Conservation (phyloP, 129 eudicot genomes). For the Glebionis coronaria region DNA sequence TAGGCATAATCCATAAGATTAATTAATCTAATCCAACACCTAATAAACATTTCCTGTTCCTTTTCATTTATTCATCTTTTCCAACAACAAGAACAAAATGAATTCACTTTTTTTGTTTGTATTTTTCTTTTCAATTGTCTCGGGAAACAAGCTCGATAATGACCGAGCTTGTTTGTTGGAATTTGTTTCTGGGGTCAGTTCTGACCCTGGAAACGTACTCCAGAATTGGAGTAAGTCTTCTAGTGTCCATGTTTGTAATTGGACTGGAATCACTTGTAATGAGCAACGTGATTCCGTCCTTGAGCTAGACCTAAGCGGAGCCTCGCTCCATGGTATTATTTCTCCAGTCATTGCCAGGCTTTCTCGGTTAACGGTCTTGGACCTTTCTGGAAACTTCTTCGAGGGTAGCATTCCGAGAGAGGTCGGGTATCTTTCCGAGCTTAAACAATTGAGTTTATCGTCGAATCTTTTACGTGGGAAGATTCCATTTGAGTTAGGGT, state of each 20-base stretch:
- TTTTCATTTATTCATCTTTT: conserved; percentile 17
- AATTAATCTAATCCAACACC: conserved; percentile 24
- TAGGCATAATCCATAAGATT: conserved; percentile 53
- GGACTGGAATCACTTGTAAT: conserved; percentile 67
- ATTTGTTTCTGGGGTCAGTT: conserved; percentile 43
- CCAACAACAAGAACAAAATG: conserved; percentile 23
- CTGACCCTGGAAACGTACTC: conserved; percentile 50
- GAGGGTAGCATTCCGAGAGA: conserved; percentile 62
- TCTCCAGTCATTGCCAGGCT: conserved; percentile 55
- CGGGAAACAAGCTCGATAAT: conserved; percentile 31
- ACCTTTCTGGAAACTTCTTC: conserved; percentile 64
- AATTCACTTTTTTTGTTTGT: conserved; percentile 31
- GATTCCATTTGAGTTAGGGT: conserved; percentile 59
- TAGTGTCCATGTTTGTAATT: conserved; percentile 48
- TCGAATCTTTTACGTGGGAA: conserved; percentile 56
- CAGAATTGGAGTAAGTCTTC: conserved; percentile 47
- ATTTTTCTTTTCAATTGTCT: conserved; percentile 33
- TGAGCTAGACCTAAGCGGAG: conserved; percentile 55
- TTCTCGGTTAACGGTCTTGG: conserved; percentile 50
- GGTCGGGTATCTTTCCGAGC: conserved; percentile 45
- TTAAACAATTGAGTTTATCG: conserved; percentile 62
- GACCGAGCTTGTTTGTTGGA: conserved; percentile 52
- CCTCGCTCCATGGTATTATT: conserved; percentile 60
- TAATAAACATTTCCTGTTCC: conserved; percentile 35
- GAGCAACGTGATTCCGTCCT: conserved; percentile 35